Percentiles rank a stretch among this genome's conserved stretches.
Conservation (phyloP, 805 yeast genomes). For the Candida tammaniensis region DNA sequence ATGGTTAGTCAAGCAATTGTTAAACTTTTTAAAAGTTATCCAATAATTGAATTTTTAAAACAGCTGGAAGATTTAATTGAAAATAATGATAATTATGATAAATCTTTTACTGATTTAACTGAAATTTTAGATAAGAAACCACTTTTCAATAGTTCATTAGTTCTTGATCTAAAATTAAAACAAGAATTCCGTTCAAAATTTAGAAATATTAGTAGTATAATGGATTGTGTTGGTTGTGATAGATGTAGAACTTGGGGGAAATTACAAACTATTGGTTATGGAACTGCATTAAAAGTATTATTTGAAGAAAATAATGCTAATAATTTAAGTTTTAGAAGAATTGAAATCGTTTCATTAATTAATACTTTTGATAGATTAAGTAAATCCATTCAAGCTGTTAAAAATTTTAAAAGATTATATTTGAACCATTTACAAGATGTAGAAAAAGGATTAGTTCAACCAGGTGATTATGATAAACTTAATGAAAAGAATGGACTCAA, state of each 20-base stretch:
- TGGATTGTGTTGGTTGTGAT: conserved; percentile 99
- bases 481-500: conserved; percentile 28
- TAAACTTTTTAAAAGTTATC: conserved; percentile 42
- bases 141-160: conserved; percentile 45
- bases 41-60: conserved; percentile 13
- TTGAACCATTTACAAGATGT: conserved; percentile 39
- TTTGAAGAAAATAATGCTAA: conserved; percentile 67
- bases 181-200: conserved; percentile 85
- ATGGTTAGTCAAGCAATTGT: conserved; percentile 77
- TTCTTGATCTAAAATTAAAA: conserved; percentile 57
- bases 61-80: conserved; percentile 45
- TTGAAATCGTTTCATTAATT: conserved; percentile 85
- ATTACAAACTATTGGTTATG: conserved; percentile 95
- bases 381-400: conserved; percentile 74
- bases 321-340: conserved; percentile 59
- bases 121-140: conserved; percentile 27
- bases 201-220: conserved; percentile 83
- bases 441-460: conserved; percentile 34
- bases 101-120: conserved; percentile 17
- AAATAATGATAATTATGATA: conserved; percentile 39
- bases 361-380: conserved; percentile 93
- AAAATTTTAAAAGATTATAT: conserved; percentile 63
- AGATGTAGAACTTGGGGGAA: conserved; percentile 98
- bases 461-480: conserved; percentile 38
- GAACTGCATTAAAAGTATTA: conserved; percentile 87